Evolutionary conservation across 2,329 filamentous ascomycete genomes (phyloP).

Genomic region (Harringtonia aguacate): DNA sequence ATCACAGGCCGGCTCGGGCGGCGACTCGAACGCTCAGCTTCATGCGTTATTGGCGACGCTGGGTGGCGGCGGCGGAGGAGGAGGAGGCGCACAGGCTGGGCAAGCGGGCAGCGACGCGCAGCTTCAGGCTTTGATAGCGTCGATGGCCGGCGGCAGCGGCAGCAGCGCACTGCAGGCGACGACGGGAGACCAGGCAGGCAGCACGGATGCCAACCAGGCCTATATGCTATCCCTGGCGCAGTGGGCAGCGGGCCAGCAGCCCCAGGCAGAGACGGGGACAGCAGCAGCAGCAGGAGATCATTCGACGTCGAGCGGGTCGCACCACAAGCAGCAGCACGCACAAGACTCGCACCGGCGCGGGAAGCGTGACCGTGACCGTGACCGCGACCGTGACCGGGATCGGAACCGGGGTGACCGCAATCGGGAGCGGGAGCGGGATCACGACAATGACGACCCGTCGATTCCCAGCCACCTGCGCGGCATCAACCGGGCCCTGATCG

Average conservation of each 20-base stretch:
- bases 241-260: slow-evolving; percentile 5
- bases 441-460: slow-evolving; percentile 23
- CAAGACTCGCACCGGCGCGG: too few species aligned
- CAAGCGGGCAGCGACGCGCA: slow-evolving; percentile 8
- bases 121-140: slow-evolving; percentile 10
- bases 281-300: background rate
- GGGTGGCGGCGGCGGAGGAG: slow-evolving; percentile 8
- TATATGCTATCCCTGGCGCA: slow-evolving; percentile 9
- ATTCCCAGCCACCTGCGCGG: slow-evolving; percentile 25
- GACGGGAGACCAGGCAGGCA: background rate
- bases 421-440: slow-evolving; percentile 16
- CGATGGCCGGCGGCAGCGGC: background rate
- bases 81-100: slow-evolving; percentile 1
- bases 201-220: slow-evolving; percentile 5
- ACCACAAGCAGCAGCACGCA: slow-evolving; percentile 12
- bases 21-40: slow-evolving; percentile 11
- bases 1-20: background rate
- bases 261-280: background rate
- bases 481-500: slow-evolving; percentile 47
- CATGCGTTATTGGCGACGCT: slow-evolving; percentile 11
- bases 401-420: slow-evolving; percentile 17
- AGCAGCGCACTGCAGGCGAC: background rate
- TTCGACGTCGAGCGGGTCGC: slow-evolving; percentile 1
- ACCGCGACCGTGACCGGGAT: slow-evolving; percentile 19
- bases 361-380: slow-evolving; percentile 16